A percentile compares a stretch with the other conserved stretches of the same genome.
These are phyloP conservation scores for Pulveroboletus sp. DNA, from an alignment of 768 basidiomycete genomes.

Conservation along the genomic window DNA sequence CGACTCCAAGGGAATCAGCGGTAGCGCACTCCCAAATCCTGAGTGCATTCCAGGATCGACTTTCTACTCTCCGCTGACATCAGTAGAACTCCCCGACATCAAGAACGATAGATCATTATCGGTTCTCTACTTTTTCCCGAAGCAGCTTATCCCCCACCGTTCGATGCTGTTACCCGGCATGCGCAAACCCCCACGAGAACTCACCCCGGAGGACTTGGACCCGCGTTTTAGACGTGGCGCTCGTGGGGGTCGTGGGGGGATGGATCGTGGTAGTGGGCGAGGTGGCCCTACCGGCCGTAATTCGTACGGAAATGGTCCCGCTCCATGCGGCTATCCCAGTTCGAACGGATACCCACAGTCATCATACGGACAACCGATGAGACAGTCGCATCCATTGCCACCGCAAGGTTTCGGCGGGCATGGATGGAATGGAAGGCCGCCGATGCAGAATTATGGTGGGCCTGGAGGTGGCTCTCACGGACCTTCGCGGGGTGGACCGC, in stretches of 20 bases:
- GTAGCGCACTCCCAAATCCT: constrained; percentile 76
- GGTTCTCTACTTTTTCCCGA: constrained; percentile 84
- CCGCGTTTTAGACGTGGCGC: constrained; percentile 52
- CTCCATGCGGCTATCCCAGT: constrained; percentile 3
- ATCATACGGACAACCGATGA: constrained; percentile 15
- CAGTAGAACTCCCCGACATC: constrained; percentile 68
- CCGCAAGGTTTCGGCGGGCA: constrained; percentile 29
- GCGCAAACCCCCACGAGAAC: constrained; percentile 49
- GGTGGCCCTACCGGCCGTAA: constrained; percentile 26
- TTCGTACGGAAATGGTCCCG: constrained; percentile 17
- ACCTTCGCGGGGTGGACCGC: constrained; percentile 21
- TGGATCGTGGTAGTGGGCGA: constrained; percentile 34
- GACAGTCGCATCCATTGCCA: constrained; percentile 15
- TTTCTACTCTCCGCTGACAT: constrained; percentile 68
- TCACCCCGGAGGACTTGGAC: constrained; percentile 67
- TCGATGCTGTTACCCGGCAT: constrained; percentile 78
- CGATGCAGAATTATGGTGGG: constrained; percentile 30
- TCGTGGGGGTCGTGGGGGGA: constrained; percentile 43
- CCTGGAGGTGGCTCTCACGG: constrained; percentile 28
- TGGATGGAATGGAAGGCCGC: constrained; percentile 31
- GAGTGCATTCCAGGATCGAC: constrained; percentile 90
- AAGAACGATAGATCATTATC: constrained; percentile 84
- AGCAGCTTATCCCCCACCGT: constrained; percentile 78
- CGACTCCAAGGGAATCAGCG: constrained; percentile 74
- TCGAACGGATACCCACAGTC: constrained; percentile 18